Percentiles rank a stretch among this genome's conserved stretches.
phyloP scores from a whole-genome alignment of 148 eudicot species.

The Cornus kousa region DNA sequence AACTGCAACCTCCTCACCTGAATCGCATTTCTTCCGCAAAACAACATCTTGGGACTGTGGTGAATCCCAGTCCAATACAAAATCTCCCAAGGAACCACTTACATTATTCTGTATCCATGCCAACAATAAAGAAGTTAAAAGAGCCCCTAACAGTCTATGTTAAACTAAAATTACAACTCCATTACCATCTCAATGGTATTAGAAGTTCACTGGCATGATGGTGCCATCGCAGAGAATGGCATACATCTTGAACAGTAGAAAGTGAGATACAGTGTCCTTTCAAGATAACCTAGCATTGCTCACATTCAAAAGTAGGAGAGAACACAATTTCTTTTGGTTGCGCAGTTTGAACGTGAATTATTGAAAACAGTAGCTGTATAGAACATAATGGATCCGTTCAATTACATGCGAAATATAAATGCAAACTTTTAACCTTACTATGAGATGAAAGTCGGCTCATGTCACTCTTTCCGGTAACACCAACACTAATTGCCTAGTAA shows the following conservation, averaged over 20 bases:
- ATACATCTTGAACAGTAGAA: not conserved
- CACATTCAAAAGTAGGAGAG: not conserved
- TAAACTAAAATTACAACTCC: not conserved
- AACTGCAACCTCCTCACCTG: conserved; percentile 82
- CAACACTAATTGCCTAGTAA: not conserved
- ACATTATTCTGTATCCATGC: conserved; percentile 41
- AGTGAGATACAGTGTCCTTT: not conserved
- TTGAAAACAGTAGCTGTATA: not conserved
- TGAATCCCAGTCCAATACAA: conserved; percentile 72
- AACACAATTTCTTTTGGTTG: too few relatives aligned
- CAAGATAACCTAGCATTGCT: not conserved
- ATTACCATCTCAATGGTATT: not conserved
- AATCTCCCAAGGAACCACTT: conserved; percentile 62
- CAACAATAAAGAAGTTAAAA: conserved; percentile 1
- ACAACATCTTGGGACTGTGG: conserved; percentile 59
- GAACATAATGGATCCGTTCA: not conserved
- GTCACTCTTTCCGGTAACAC: not conserved
- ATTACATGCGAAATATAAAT: not conserved
- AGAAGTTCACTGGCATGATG: not conserved
- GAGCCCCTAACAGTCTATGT: not conserved
- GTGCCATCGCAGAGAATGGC: not conserved
- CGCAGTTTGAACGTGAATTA: not conserved
- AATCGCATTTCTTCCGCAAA: conserved; percentile 60
- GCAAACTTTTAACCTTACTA: not conserved
- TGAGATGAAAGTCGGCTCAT: not conserved